Percentiles rank a stretch among this genome's conserved stretches.
phyloP scores from a whole-genome alignment of 1,139 yeast species.

The Eremothecium cymbalariae region DNA sequence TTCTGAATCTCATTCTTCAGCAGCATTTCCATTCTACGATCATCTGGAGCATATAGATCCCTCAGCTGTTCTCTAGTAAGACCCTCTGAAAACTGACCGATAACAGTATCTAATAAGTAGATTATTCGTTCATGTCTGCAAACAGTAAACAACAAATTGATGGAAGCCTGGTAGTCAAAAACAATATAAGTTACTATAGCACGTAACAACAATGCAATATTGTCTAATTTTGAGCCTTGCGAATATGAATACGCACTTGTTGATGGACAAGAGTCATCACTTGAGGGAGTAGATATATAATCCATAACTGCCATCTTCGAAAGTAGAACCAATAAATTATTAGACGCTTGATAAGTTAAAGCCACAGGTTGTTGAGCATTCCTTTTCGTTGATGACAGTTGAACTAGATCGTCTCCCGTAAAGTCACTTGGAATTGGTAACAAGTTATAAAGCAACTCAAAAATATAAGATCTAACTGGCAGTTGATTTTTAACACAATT shows the following conservation, averaged over 20 bases:
- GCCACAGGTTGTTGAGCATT: conserved; percentile 40
- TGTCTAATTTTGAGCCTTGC: conserved; percentile 42
- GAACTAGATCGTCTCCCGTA: conserved; percentile 26
- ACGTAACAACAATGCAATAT: conserved; percentile 50
- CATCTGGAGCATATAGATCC: conserved; percentile 1
- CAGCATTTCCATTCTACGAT: background rate
- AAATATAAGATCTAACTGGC: conserved; percentile 40
- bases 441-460: conserved; percentile 53
- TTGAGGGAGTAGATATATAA: conserved; percentile 18
- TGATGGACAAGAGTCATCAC: background rate
- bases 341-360: conserved; percentile 53
- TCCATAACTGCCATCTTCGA: conserved; percentile 24
- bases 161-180: conserved; percentile 43
- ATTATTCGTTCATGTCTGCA: conserved; percentile 39
- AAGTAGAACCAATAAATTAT: conserved; percentile 48
- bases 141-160: conserved; percentile 47
- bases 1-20: conserved; percentile 1
- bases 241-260: conserved; percentile 15
- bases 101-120: conserved; percentile 21
- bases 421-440: conserved; percentile 39
- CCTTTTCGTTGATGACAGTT: conserved; percentile 27
- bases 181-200: conserved; percentile 45
- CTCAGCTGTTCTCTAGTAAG: conserved; percentile 9
- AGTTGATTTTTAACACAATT: conserved; percentile 33
- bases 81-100: conserved; percentile 22